Conservation (phyloP, 2,329 filamentous ascomycete genomes). For the Epichloe bromicola region DNA sequence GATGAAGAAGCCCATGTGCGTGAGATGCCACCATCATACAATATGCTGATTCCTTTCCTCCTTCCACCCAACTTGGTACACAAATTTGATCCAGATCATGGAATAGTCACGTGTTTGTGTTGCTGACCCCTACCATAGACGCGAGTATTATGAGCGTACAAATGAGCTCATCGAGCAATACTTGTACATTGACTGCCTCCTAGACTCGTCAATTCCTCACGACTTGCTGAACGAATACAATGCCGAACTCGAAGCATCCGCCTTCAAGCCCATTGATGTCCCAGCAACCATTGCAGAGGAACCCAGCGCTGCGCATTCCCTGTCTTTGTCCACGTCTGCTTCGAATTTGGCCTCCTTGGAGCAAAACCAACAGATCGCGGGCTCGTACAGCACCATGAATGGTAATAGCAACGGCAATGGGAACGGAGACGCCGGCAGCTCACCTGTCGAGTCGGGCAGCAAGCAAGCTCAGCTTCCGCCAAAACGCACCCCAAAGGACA, state of each 20-base stretch:
- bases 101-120: background rate
- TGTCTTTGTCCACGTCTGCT: constrained; percentile 8
- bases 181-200: constrained; percentile 78
- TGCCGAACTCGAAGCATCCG: constrained; percentile 42
- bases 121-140: constrained; percentile 21
- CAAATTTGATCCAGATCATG: background rate
- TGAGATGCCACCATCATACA: background rate
- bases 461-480: constrained; percentile 31
- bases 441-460: constrained; percentile 9
- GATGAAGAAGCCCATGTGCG: constrained; percentile 59
- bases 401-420: constrained; percentile 12
- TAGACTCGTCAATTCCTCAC: constrained; percentile 87
- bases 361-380: background rate
- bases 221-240: constrained; percentile 82
- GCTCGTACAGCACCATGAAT: constrained; percentile 19
- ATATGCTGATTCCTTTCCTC: background rate
- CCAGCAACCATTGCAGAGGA: constrained; percentile 70
- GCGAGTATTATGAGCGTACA: constrained; percentile 77
- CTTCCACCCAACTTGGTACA: background rate
- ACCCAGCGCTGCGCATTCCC: constrained; percentile 21
- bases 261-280: constrained; percentile 43
- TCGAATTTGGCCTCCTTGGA: constrained; percentile 7
- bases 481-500: constrained; percentile 71
- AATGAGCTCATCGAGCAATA: constrained; percentile 87
- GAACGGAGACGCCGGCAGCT: constrained; percentile 18